Evolutionary conservation across 225 moss, liverwort and hornwort species (phyloP), one percentile per base, ranked within the genome.

Genomic region (Marchantia paleacea): DNA sequence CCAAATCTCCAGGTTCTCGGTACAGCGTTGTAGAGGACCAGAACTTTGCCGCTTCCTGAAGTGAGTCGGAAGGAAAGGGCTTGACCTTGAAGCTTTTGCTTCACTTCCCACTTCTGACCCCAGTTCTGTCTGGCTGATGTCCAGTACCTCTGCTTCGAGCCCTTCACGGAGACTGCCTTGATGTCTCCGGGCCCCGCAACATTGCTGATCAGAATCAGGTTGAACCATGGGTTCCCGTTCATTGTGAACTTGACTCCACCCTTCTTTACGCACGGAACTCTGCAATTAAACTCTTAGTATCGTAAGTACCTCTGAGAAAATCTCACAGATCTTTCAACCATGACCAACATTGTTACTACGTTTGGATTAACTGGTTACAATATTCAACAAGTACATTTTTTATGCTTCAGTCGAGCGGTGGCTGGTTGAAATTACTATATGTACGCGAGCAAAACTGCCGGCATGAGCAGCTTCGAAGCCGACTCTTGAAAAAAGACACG

Each of bases 101-200:
- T 70, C 4, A 51, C 71, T 29, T 70, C 69, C 80, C 80, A 80
- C n/a, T 69, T 70, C 55, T 70, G 70, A 49, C 80, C 80, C 80
- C 80, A 80, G 55, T 55, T 70, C 53, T 80, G 80, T 22, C 39
- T 69, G 39, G 24, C 24, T 7, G 52, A 20, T 12, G 47, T 26
- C 69, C 70, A 79, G 48, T 20, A 26, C 66, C 0, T 55, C 24
- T 31, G 49, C 4, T 12, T 57, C 24, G 80, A 70, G 12, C 70
- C 70, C 31, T 72, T 55, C 19, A 80, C 55, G 4, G 48, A 2
- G 7, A 72, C 55, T 52, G 53, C 52, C 55, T 30, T 55, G 55
- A 80, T 69, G 52, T 80, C 80, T 39, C 80, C 80, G 8, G 69
- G 53, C 12, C 80, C 80, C 8, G 70, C 80, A 14, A 80, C 80